Percentiles rank a stretch among this genome's conserved stretches.
These are phyloP conservation scores for Zanthoxylum bungeanum DNA, from an alignment of 345 rosid species.

Conservation along the genomic window DNA sequence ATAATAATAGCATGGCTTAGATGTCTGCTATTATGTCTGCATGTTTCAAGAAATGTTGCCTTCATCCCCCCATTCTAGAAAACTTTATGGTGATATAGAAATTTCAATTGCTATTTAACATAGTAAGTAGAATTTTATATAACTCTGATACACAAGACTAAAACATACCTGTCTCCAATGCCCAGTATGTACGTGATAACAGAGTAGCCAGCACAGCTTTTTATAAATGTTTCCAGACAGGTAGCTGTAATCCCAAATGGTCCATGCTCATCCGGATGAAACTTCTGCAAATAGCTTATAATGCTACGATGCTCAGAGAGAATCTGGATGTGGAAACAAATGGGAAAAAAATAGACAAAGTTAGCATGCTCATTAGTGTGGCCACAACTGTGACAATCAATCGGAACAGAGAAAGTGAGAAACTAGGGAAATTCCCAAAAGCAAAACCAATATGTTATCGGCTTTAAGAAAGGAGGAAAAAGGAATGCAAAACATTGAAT, in stretches of 20 bases:
- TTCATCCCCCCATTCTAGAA: not conserved
- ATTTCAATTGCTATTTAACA: not conserved
- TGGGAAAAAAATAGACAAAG: not conserved
- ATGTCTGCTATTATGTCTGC: too few species aligned
- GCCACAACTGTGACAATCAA: not conserved
- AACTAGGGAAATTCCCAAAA: not conserved
- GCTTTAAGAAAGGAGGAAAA: not conserved
- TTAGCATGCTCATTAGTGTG: not conserved
- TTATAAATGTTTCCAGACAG: slow-evolving; percentile 95
- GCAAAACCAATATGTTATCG: not conserved
- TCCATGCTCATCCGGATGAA: slow-evolving; percentile 94
- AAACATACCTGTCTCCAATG: slow-evolving; percentile 89
- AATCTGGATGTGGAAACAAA: slow-evolving; percentile 47
- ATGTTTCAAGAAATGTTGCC: not conserved
- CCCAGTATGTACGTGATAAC: slow-evolving; percentile 96
- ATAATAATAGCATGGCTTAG: not conserved
- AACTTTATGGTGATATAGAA: not conserved
- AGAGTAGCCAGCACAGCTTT: slow-evolving; percentile 98
- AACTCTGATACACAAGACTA: not conserved
- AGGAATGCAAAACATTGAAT: not conserved
- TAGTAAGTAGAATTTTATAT: not conserved
- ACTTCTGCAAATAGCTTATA: slow-evolving; percentile 86
- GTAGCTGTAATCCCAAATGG: slow-evolving; percentile 93
- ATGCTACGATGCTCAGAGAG: slow-evolving; percentile 94
- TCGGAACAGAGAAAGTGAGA: not conserved